Evolutionary conservation across 768 basidiomycete species (phyloP).

Genomic region (Sporobolomyces phaffii): DNA sequence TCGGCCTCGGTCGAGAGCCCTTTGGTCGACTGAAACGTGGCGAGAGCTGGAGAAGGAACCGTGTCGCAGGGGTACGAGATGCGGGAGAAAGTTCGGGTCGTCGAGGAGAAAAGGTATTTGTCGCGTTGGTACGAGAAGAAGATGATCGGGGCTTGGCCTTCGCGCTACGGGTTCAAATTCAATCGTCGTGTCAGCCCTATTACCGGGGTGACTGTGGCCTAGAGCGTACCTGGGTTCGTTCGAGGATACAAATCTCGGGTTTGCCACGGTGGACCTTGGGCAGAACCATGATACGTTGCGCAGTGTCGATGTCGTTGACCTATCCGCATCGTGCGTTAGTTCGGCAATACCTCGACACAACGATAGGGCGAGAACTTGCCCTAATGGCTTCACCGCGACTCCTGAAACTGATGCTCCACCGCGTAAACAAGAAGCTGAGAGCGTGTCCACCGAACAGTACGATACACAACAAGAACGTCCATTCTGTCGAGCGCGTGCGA

Average conservation of each 20-base stretch:
- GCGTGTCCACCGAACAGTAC: slow-evolving; percentile 79
- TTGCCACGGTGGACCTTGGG: slow-evolving; percentile 38
- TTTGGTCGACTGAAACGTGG: slow-evolving; percentile 55
- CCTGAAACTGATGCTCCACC: slow-evolving; percentile 74
- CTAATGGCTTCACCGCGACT: slow-evolving; percentile 72
- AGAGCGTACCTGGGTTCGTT: slow-evolving; percentile 33
- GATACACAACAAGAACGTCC: slow-evolving; percentile 92
- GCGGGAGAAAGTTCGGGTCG: slow-evolving; percentile 61
- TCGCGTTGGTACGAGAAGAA: slow-evolving; percentile 95
- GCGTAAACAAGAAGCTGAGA: slow-evolving; percentile 81
- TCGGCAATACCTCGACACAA: neutral
- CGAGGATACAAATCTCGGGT: slow-evolving; percentile 34
- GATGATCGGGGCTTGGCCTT: slow-evolving; percentile 52
- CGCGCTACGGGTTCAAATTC: too few relatives aligned
- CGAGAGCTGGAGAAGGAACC: slow-evolving; percentile 52
- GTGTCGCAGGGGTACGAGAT: slow-evolving; percentile 81
- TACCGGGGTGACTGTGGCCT: too few relatives aligned
- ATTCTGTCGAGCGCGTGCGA: too few relatives aligned
- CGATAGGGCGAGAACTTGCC: slow-evolving; percentile 49
- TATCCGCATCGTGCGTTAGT: too few relatives aligned
- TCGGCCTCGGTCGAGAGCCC: slow-evolving; percentile 54
- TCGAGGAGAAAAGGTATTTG: slow-evolving; percentile 69
- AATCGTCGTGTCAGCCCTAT: too few relatives aligned
- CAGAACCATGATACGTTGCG: slow-evolving; percentile 25
- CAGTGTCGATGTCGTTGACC: slow-evolving; percentile 23